Conservation (phyloP, 73 alveolate species). For the Stentor coeruleus region DNA sequence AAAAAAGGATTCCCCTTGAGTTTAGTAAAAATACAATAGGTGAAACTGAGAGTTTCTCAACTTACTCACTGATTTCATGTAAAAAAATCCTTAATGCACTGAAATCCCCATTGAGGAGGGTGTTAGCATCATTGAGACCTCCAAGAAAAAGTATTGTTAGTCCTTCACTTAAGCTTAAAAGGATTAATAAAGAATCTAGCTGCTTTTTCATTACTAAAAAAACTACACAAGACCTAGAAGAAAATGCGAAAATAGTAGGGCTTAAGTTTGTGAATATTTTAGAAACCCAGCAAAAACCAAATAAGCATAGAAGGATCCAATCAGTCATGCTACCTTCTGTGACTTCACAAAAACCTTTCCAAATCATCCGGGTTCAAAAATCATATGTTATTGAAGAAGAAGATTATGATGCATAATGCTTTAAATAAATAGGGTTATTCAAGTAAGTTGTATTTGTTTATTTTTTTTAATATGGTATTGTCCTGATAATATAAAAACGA, state of each 20-base stretch:
- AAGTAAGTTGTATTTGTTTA: no score
- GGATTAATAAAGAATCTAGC: not conserved
- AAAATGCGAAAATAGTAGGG: not conserved
- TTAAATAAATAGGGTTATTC: no score
- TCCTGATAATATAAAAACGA: no score
- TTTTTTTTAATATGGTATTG: no score
- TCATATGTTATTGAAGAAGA: no score
- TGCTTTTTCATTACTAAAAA: not conserved
- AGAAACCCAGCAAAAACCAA: not conserved
- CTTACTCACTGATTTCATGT: not conserved
- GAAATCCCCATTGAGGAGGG: not conserved
- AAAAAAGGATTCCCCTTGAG: not conserved
- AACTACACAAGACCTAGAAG: not conserved
- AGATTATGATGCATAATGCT: no score
- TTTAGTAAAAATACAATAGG: not conserved
- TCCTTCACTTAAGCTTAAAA: not conserved
- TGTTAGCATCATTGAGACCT: not conserved
- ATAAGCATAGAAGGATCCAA: not conserved
- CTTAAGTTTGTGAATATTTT: not conserved
- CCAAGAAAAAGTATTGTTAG: not conserved
- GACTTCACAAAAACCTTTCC: constrained; percentile 9
- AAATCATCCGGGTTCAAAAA: constrained; percentile 2
- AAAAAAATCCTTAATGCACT: not conserved
- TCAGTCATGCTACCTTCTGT: not conserved
- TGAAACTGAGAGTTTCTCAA: not conserved